phyloP scores from a whole-genome alignment of 169 alveolate species.

The Plasmodium berghei region DNA sequence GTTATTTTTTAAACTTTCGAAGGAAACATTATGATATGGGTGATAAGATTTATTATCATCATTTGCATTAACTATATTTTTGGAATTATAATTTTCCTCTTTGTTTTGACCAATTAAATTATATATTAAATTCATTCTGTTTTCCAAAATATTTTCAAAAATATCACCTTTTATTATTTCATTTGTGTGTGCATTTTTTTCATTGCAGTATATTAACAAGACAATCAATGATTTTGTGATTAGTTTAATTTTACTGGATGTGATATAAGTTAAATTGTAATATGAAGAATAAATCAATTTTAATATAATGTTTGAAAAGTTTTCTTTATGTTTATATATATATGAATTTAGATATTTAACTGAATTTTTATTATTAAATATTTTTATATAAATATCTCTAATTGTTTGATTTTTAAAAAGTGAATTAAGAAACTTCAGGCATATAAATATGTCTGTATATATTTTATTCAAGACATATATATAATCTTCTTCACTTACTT shows the following conservation, averaged over 20 bases:
- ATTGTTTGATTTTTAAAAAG: slow-evolving; percentile 51
- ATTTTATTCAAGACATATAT: slow-evolving; percentile 49
- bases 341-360: slow-evolving; percentile 35
- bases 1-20: slow-evolving; percentile 11
- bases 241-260: slow-evolving; percentile 14
- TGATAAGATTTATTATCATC: background rate
- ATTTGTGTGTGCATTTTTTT: slow-evolving; percentile 20
- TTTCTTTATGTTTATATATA: slow-evolving; percentile 44
- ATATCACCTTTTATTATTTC: slow-evolving; percentile 44
- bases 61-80: background rate
- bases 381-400: slow-evolving; percentile 26
- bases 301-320: slow-evolving; percentile 39
- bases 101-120: slow-evolving; percentile 26
- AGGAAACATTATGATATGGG: background rate
- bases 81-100: background rate
- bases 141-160: slow-evolving; percentile 27
- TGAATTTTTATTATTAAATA: slow-evolving; percentile 33
- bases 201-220: slow-evolving; percentile 29
- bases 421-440: slow-evolving; percentile 47
- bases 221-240: slow-evolving; percentile 52
- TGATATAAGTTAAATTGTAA: slow-evolving; percentile 52
- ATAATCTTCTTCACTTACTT: slow-evolving; percentile 54
- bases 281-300: slow-evolving; percentile 50
- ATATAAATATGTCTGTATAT: slow-evolving; percentile 72
- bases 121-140: slow-evolving; percentile 43